Evolutionary conservation across 1,284 basidiomycete species (phyloP).

Genomic region (Marasmius oreades): DNA sequence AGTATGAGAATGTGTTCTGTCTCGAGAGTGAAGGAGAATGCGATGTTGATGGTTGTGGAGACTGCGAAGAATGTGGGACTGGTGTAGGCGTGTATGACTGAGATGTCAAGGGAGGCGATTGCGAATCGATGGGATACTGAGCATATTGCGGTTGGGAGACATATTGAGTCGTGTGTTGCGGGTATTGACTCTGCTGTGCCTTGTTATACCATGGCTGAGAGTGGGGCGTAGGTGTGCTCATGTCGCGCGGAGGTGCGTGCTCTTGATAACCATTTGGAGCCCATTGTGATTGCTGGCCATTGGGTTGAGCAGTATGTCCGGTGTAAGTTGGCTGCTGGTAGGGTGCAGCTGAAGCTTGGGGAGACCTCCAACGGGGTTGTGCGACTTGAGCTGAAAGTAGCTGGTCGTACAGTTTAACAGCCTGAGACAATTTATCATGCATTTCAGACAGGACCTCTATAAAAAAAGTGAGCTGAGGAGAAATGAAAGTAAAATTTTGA

Average conservation of each 20-base stretch:
- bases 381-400: conserved; percentile 83
- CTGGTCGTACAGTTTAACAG: conserved; percentile 87
- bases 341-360: conserved; percentile 26
- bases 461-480: conserved; percentile 8
- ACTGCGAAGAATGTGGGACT: conserved; percentile 11
- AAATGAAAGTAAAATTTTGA: conserved; percentile 3
- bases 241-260: conserved; percentile 4
- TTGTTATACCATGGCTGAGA: conserved; percentile 12
- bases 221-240: conserved; percentile 7
- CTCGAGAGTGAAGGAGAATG: conserved; percentile 25
- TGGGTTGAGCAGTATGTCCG: conserved; percentile 17
- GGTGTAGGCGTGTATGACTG: conserved; percentile 16
- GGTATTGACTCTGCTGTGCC: conserved; percentile 7
- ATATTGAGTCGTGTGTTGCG: conserved; percentile 5
- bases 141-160: conserved; percentile 8
- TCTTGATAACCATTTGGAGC: conserved; percentile 13
- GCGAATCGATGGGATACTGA: conserved; percentile 19
- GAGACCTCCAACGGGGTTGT: conserved; percentile 60
- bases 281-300: conserved; percentile 28
- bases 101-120: conserved; percentile 18
- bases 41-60: conserved; percentile 13
- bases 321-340: conserved; percentile 24
- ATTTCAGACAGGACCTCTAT: conserved; percentile 85
- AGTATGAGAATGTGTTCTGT: conserved; percentile 34
- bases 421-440: conserved; percentile 91